A percentile compares a stretch with the other conserved stretches of the same genome.
phyloP scores from a whole-genome alignment of 2,329 filamentous ascomycete species.

The Paraconiothyrium brasiliense region DNA sequence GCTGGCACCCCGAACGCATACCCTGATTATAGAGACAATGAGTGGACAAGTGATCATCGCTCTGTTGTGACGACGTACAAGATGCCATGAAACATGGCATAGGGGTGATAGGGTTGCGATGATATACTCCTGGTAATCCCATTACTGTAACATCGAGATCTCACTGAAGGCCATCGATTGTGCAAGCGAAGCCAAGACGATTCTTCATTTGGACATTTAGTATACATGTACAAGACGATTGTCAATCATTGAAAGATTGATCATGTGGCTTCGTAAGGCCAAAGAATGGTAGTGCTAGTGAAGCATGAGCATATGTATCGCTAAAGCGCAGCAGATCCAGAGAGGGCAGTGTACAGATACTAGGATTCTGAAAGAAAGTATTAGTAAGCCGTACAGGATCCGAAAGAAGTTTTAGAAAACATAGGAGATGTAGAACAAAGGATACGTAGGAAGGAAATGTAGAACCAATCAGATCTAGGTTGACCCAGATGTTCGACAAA shows the following conservation, averaged over 20 bases:
- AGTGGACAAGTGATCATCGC: conserved; percentile 23
- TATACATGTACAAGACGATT: not conserved
- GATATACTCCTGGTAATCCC: not conserved
- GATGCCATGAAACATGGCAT: not conserved
- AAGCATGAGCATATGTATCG: not conserved
- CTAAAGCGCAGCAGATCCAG: not conserved
- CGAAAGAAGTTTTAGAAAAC: not conserved
- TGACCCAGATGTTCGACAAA: too few relatives aligned
- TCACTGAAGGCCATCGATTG: not conserved
- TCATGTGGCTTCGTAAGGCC: not conserved
- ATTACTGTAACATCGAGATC: not conserved
- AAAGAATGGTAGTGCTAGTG: not conserved
- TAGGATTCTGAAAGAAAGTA: not conserved
- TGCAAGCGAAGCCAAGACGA: not conserved
- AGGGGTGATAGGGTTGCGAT: not conserved
- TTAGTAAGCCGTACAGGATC: not conserved
- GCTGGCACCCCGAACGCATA: conserved; percentile 6
- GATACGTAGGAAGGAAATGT: too few relatives aligned
- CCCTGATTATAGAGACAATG: conserved; percentile 17
- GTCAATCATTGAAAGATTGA: not conserved
- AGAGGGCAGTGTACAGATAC: not conserved
- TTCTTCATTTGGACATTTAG: not conserved
- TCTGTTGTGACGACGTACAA: conserved; percentile 17
- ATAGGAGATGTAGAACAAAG: not conserved
- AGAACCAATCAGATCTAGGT: too few relatives aligned